phyloP scores from a whole-genome alignment of 1,139 yeast genomes.

The Taphrina communis region DNA sequence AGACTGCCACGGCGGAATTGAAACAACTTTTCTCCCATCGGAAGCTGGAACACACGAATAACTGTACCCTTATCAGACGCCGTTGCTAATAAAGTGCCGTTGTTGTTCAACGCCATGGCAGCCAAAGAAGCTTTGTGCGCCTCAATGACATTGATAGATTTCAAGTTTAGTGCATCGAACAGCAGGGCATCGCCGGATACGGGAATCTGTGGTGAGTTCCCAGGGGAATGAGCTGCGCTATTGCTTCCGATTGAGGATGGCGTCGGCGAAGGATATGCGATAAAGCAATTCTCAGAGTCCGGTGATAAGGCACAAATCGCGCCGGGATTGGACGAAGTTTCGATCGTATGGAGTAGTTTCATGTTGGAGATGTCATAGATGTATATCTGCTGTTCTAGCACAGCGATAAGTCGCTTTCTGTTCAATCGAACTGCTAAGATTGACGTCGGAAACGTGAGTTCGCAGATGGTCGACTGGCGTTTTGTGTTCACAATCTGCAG shows the following conservation, averaged over 20 bases:
- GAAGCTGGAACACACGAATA: conserved; percentile 82
- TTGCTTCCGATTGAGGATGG: conserved; percentile 46
- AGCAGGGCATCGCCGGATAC: conserved; percentile 84
- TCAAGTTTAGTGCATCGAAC: conserved; percentile 75
- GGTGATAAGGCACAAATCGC: conserved; percentile 69
- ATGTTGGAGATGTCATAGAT: conserved; percentile 86
- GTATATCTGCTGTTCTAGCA: conserved; percentile 82
- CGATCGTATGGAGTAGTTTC: conserved; percentile 86
- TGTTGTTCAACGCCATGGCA: conserved; percentile 73
- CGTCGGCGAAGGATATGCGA: conserved; percentile 87
- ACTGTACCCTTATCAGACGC: conserved; percentile 97
- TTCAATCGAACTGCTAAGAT: conserved; percentile 80
- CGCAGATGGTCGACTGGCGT: conserved; percentile 72
- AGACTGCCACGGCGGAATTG: conserved; percentile 91
- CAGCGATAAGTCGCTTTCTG: conserved; percentile 71
- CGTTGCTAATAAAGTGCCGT: conserved; percentile 85
- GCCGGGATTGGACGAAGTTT: conserved; percentile 70
- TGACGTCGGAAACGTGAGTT: conserved; percentile 84
- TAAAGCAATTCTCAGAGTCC: conserved; percentile 64
- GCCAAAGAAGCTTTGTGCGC: conserved; percentile 91
- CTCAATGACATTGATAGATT: conserved; percentile 86
- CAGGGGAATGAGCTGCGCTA: conserved; percentile 37
- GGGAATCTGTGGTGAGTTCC: conserved; percentile 47
- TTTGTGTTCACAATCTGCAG: conserved; percentile 83
- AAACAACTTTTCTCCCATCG: conserved; percentile 77